phyloP scores from a whole-genome alignment of 495 filamentous ascomycete species.

The Niebla homalea region DNA sequence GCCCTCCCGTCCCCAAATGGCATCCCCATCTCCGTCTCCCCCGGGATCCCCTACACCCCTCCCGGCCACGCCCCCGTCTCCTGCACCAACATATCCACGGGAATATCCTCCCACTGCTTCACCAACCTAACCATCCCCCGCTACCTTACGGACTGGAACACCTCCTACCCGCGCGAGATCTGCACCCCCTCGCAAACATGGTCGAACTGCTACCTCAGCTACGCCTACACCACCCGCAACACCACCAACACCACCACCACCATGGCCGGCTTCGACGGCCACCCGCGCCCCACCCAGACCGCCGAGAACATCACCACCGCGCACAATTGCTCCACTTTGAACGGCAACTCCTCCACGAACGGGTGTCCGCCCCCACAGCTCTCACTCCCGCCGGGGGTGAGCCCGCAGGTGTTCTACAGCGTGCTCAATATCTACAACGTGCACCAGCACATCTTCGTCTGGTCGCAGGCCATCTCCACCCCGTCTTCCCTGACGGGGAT shows the following conservation, averaged over 20 bases:
- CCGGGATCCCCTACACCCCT: constrained; percentile 28
- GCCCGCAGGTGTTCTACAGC: constrained; percentile 3
- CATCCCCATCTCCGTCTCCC: constrained; percentile 14
- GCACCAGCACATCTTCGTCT: constrained; percentile 6
- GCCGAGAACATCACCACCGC: not conserved
- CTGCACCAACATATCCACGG: constrained; percentile 31
- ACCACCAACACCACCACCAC: constrained; percentile 2
- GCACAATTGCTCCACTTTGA: constrained; percentile 8
- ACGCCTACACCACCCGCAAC: not conserved
- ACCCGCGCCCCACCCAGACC: not conserved
- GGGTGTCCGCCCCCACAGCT: not conserved
- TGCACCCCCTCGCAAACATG: constrained; percentile 9
- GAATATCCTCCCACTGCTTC: constrained; percentile 5
- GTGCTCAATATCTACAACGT: constrained; percentile 7
- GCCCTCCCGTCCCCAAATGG: constrained; percentile 19
- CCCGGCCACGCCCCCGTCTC: constrained; percentile 5
- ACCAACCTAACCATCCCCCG: constrained; percentile 6
- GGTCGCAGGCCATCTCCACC: constrained; percentile 5
- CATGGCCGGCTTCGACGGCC: not conserved
- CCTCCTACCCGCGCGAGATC: not conserved
- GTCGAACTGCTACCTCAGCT: constrained; percentile 8
- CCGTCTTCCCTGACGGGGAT: constrained; percentile 2
- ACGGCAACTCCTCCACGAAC: not conserved
- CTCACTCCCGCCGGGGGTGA: not conserved
- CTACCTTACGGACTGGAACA: constrained; percentile 11